These are phyloP conservation scores for Chaetomiaceae sp. DNA, from an alignment of 2,329 filamentous ascomycete species.

Conservation along the genomic window DNA sequence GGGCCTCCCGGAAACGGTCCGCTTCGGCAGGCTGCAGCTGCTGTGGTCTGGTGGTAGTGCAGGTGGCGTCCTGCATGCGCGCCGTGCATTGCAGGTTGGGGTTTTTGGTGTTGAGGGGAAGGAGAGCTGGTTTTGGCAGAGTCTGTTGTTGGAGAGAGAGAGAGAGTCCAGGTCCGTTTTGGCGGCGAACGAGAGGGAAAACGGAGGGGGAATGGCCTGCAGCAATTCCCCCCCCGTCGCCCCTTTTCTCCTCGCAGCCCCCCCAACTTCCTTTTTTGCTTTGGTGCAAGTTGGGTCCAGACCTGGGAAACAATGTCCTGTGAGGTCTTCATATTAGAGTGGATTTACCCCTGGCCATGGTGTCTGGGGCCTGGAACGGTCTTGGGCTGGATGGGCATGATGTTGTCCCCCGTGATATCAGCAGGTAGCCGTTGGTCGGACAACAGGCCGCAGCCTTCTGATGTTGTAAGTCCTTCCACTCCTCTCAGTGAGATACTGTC, in stretches of 20 bases:
- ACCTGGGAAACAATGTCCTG: too few relatives aligned
- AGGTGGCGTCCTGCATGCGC: neutral
- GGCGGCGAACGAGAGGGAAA: neutral
- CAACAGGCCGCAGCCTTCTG: too few relatives aligned
- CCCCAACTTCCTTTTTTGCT: too few relatives aligned
- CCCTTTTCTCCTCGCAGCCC: too few relatives aligned
- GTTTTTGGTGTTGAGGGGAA: constrained; percentile 8
- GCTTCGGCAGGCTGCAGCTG: neutral
- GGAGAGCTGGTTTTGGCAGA: too few relatives aligned
- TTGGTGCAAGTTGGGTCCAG: too few relatives aligned
- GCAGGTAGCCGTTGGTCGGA: neutral
- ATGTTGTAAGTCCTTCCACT: too few relatives aligned
- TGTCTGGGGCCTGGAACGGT: neutral
- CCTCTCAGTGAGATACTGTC: too few relatives aligned
- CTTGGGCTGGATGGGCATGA: neutral
- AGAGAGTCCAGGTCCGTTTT: constrained; percentile 4
- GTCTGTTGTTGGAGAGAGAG: too few relatives aligned
- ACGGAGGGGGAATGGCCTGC: neutral
- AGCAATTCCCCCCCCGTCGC: too few relatives aligned
- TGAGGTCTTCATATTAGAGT: too few relatives aligned
- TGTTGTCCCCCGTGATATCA: neutral
- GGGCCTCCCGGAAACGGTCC: neutral
- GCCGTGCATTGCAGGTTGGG: neutral
- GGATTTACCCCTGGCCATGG: neutral
- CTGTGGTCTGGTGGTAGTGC: neutral